Evolutionary conservation across 1,139 yeast genomes (phyloP), one percentile per base, ranked within the genome.

Genomic region (Saccharomycopsis crataegensis): DNA sequence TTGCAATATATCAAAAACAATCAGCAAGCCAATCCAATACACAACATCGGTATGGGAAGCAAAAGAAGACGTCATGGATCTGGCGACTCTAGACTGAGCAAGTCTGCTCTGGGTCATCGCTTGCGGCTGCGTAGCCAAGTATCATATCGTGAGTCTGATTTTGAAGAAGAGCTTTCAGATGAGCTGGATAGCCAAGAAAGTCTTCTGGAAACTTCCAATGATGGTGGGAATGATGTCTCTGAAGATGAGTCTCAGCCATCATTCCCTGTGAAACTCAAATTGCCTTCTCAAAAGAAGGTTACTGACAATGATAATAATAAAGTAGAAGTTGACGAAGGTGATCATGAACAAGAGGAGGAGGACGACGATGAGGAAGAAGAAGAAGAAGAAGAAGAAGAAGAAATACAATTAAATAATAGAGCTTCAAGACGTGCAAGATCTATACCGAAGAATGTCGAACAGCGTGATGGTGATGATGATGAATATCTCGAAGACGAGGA

Each of bases 401-500:
- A 65, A 17, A 48, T 49, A 6, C 52, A 50, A 32, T 46, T 37
- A 16, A 37, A 43, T 48, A 41, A 55, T n/a, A 52, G 55, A 36
- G 42, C 61, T 60, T 32, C 67, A 62, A 32, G 70, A 60, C 36
- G 67, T 60, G 36, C 64, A 62, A 49, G 59, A 14, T 7, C 37
- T 46, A 56, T 45, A 50, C 57, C 54, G 38, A 43, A 53, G 48
- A 17, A 11, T 17, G 17, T n/a, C 5, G 33, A 38, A 12, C 22
- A n/a, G 6, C n/a, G 12, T 58, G 55, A 28, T 61, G 52, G 36
- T 14, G 49, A 57, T 28, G 66, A 60, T 9, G 70, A 65, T 28
- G 75, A 71, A 48, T 70, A 70, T 11, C 69, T 63, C 16, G 61
- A 54, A 28, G 62, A 50, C 34, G 60, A 55, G 43, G 62, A 57